Evolutionary conservation across 2,329 filamentous ascomycete genomes (phyloP), one percentile per base, ranked within the genome.

Genomic region (Tolypocladium ovalisporum): DNA sequence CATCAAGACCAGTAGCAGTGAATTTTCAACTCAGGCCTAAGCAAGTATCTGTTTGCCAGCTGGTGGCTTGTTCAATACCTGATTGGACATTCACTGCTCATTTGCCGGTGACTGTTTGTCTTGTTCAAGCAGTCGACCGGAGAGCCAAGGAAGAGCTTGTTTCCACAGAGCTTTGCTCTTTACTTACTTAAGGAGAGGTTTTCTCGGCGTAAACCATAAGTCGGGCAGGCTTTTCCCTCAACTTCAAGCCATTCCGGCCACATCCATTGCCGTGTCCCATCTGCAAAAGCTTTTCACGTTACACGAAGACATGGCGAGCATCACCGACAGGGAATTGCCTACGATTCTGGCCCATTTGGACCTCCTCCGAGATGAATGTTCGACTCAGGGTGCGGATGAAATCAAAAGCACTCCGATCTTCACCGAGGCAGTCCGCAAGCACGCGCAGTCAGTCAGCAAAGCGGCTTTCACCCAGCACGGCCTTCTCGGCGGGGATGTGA

Each of bases 391-490:
- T 32, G 34, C 39, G 59, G 57, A 57, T 15, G 63, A 65, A 15
- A 51, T 63, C 4, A 32, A 35, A 2, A 51, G 58, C 6, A 58
- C 61, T 0, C 64, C 64, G 0, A 36, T 66, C 22, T 66, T 66
- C 37, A 64, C 63, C 0, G 58, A 61, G 13, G 8, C 55, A 1
- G 62, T 63, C 3, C 56, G 60, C 4, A 29, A 54, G 7, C 54
- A 60, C 13, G 54, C 53, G 8, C 5, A 17, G 1, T 1, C 44
- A 2, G 5, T 57, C 1, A 15, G 8, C 19, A 5, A 27, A 13
- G 24, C 47, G 10, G 49, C 22, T 1, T 57, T 53, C 22, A 52
- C 59, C 1, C 64, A 66, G 22, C 62, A 63, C 27, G 64, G 63
- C 1, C 59, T 66, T 1, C 49, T 66, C 5, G 64, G 59, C 3